A percentile compares a stretch with the other conserved stretches of the same genome.
phyloP scores from a whole-genome alignment of 257 asterid species.

The Coffea eugenioides region DNA sequence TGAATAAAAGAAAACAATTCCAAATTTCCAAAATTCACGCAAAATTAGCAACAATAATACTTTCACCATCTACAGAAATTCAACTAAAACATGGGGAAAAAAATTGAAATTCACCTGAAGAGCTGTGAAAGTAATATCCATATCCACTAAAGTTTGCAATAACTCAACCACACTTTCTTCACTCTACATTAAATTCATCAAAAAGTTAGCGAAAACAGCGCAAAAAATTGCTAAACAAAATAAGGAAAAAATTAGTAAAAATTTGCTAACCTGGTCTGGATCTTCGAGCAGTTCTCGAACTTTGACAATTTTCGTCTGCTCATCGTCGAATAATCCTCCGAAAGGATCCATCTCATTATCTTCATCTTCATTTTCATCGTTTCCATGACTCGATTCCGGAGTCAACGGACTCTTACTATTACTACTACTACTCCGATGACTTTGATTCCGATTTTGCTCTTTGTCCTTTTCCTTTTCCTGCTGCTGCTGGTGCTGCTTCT shows the following conservation, averaged over 20 bases:
- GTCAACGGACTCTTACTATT: constrained; percentile 55
- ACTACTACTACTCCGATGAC: constrained; percentile 33
- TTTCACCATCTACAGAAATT: not conserved
- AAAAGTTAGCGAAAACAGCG: not conserved
- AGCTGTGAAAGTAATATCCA: constrained; percentile 86
- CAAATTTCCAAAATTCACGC: not conserved
- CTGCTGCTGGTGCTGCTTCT: not conserved
- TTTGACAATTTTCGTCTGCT: constrained; percentile 53
- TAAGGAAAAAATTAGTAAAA: not conserved
- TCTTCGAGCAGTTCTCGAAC: constrained; percentile 82
- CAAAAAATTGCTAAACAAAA: not conserved
- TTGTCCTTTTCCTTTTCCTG: not conserved
- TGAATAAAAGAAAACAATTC: constrained; percentile 8
- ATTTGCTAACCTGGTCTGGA: constrained; percentile 55
- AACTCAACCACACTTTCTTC: constrained; percentile 72
- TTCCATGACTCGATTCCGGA: constrained; percentile 57
- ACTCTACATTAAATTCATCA: constrained; percentile 35
- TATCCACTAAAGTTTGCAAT: constrained; percentile 74
- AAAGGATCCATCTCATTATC: constrained; percentile 56
- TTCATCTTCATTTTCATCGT: constrained; percentile 33
- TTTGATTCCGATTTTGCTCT: not conserved
- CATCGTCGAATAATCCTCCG: constrained; percentile 66
- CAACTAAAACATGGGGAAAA: not conserved
- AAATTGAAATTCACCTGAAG: constrained; percentile 46
- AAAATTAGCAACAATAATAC: not conserved